phyloP scores from a whole-genome alignment of 441 rosid species.

The Gossypium davidsonii region DNA sequence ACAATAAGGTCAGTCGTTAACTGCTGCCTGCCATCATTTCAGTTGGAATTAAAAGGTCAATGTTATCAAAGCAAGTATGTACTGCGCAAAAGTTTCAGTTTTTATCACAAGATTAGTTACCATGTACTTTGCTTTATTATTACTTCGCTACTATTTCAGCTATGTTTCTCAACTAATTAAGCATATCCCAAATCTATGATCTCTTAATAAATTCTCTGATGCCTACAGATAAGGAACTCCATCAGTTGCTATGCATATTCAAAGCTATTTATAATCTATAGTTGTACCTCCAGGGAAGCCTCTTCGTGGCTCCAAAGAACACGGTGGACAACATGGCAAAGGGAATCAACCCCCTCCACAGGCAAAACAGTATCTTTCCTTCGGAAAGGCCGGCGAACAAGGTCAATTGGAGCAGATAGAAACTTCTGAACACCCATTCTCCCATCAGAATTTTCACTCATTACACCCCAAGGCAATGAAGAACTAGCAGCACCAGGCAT shows the following conservation, averaged over 20 bases:
- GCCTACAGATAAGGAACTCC: not conserved
- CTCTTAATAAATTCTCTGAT: slow-evolving; percentile 1
- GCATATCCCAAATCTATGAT: not conserved
- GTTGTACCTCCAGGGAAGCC: slow-evolving; percentile 69
- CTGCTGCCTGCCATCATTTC: not conserved
- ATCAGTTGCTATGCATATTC: not conserved
- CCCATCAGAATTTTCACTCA: slow-evolving; percentile 43
- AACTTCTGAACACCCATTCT: slow-evolving; percentile 50
- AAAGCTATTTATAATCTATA: slow-evolving; percentile 6
- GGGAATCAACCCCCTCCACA: slow-evolving; percentile 70
- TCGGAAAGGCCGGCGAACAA: slow-evolving; percentile 74
- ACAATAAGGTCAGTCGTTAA: not conserved
- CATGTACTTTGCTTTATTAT: not conserved
- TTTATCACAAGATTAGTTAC: not conserved
- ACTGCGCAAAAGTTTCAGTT: not conserved
- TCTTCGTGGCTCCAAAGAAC: slow-evolving; percentile 78
- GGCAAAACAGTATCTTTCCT: slow-evolving; percentile 67
- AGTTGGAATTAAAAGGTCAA: not conserved
- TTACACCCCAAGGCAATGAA: slow-evolving; percentile 65
- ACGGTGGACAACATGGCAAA: slow-evolving; percentile 61
- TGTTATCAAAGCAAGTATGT: not conserved
- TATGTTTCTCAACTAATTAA: not conserved
- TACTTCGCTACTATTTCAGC: not conserved
- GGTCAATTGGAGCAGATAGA: slow-evolving; percentile 58
- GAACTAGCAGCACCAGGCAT: slow-evolving; percentile 62